Evolutionary conservation across 208 protist genomes (phyloP).

Genomic region (Leishmania mexicana): DNA sequence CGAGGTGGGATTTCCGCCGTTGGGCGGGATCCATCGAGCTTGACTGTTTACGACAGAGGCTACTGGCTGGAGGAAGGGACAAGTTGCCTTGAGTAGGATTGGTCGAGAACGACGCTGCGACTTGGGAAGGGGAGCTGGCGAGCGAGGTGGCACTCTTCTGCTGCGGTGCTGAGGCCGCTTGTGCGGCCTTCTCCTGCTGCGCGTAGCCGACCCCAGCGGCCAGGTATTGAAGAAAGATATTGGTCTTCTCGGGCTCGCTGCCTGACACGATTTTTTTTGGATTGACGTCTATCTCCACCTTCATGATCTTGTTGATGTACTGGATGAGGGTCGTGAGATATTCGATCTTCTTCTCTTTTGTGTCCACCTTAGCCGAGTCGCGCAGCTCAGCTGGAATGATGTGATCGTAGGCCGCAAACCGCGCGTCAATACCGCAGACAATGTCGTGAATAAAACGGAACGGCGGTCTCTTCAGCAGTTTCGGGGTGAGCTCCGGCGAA

Average conservation of each 20-base stretch:
- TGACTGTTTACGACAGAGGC: conserved; percentile 35
- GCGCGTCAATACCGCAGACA: conserved; percentile 67
- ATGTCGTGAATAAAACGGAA: conserved; percentile 94
- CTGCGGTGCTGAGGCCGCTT: background rate
- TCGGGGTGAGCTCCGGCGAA: conserved; percentile 74
- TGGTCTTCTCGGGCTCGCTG: conserved; percentile 88
- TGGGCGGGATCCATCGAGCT: background rate
- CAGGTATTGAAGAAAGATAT: conserved; percentile 84
- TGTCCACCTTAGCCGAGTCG: conserved; percentile 63
- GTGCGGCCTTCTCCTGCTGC: conserved; percentile 74
- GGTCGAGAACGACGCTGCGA: background rate
- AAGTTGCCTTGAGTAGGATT: background rate
- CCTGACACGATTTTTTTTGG: conserved; percentile 91
- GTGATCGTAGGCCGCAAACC: conserved; percentile 74
- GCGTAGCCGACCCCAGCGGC: conserved; percentile 78
- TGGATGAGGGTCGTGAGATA: conserved; percentile 77
- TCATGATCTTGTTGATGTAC: conserved; percentile 73
- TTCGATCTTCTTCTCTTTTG: conserved; percentile 89
- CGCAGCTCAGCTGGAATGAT: conserved; percentile 62
- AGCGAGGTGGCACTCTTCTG: background rate
- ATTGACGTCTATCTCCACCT: conserved; percentile 72
- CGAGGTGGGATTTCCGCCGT: background rate
- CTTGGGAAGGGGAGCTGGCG: background rate
- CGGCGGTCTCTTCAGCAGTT: conserved; percentile 86
- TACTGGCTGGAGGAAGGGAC: conserved; percentile 24